These are phyloP conservation scores for Pouteria glomerata DNA, from an alignment of 148 eudicot genomes.

Conservation along the genomic window DNA sequence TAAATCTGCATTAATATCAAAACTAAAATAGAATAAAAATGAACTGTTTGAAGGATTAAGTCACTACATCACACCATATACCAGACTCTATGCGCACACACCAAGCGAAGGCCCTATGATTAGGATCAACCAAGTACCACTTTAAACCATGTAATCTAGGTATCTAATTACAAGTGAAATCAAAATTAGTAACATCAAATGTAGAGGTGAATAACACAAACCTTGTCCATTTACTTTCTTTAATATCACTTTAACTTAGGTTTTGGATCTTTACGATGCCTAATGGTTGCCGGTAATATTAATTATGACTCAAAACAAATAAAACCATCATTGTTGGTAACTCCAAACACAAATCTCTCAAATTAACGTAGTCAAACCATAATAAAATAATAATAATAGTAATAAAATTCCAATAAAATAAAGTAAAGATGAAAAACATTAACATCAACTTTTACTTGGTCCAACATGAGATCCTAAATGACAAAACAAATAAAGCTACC, in stretches of 20 bases:
- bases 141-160: background rate
- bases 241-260: slow-evolving; percentile 93
- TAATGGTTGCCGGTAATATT: slow-evolving; percentile 78
- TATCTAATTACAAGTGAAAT: background rate
- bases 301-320: slow-evolving; percentile 20
- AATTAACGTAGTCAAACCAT: slow-evolving; percentile 1
- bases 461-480: background rate
- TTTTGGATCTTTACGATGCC: slow-evolving; percentile 78
- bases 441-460: slow-evolving; percentile 2
- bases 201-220: slow-evolving; percentile 26
- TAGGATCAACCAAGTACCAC: background rate
- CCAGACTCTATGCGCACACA: no score
- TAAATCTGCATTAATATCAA: no score
- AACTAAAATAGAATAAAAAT: background rate
- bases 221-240: slow-evolving; percentile 99
- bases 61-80: background rate
- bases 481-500: slow-evolving; percentile 2
- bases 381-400: no score
- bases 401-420: background rate
- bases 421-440: background rate
- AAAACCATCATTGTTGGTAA: background rate
- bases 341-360: slow-evolving; percentile 6
- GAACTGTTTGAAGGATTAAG: background rate
- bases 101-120: background rate
- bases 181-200: background rate